phyloP scores from a whole-genome alignment of 2,329 filamentous ascomycete genomes.

The Beauveria scarabaeidicola region DNA sequence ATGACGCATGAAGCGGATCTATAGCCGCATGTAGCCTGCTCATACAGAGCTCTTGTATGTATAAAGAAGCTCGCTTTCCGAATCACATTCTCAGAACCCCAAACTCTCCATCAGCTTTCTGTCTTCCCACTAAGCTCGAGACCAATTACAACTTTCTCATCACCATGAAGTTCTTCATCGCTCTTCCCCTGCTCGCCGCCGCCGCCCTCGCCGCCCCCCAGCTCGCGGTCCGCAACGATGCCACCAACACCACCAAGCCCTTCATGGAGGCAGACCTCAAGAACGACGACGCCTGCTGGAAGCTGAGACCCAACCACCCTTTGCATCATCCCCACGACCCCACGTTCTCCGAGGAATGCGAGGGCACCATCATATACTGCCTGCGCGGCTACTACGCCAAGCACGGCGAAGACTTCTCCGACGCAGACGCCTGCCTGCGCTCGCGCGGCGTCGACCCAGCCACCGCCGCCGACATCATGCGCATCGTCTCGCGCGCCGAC shows the following conservation, averaged over 20 bases:
- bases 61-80: background rate
- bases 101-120: background rate
- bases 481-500: background rate
- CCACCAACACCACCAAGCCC: background rate
- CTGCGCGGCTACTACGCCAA: background rate
- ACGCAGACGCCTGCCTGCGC: background rate
- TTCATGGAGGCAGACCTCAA: background rate
- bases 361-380: background rate
- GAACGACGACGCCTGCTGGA: background rate
- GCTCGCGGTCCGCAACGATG: background rate
- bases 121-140: background rate
- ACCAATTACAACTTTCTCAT: background rate
- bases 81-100: background rate
- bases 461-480: background rate
- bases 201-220: background rate
- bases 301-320: too few species aligned
- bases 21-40: background rate
- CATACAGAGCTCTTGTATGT: background rate
- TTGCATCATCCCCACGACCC: too few species aligned
- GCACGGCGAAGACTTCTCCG: background rate
- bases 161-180: background rate
- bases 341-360: too few species aligned
- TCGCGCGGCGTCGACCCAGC: background rate
- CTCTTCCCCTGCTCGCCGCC: background rate
- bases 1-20: background rate